A percentile compares a stretch with the other conserved stretches of the same genome.
These are phyloP conservation scores for Quercus bicolor DNA, from an alignment of 306 rosid genomes.

Conservation along the genomic window DNA sequence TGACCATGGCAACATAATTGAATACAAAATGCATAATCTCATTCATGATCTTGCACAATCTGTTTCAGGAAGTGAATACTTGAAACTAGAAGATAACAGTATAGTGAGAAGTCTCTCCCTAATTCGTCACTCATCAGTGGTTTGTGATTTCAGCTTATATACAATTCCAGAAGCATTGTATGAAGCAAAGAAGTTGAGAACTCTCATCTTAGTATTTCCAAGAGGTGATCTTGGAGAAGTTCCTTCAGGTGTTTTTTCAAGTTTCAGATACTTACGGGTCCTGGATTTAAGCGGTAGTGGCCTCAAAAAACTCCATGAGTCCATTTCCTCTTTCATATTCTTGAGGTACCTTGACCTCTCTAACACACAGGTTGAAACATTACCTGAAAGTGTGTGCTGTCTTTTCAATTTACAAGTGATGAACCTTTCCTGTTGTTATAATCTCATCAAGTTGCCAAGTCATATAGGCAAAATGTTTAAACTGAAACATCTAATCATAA, in stretches of 20 bases:
- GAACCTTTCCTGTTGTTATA: constrained; percentile 15
- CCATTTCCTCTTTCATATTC: constrained; percentile 5
- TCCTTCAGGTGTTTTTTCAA: not conserved
- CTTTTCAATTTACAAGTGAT: constrained; percentile 5
- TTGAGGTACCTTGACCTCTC: constrained; percentile 25
- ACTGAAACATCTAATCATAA: constrained; percentile 18
- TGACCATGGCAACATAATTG: not conserved
- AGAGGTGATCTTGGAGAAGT: constrained; percentile 10
- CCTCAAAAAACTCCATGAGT: constrained; percentile 2
- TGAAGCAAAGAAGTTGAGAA: constrained; percentile 12
- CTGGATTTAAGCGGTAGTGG: constrained; percentile 19
- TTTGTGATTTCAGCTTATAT: not conserved
- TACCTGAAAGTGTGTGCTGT: constrained; percentile 17
- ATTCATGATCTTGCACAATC: constrained; percentile 23
- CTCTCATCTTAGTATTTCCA: constrained; percentile 14
- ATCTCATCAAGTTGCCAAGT: constrained; percentile 16
- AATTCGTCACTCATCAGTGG: constrained; percentile 25
- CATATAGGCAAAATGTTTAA: not conserved
- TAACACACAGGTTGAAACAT: not conserved
- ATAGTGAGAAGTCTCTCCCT: not conserved
- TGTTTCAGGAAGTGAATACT: constrained; percentile 21
- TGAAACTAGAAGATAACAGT: not conserved
- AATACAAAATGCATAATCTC: constrained; percentile 27
- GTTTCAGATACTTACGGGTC: constrained; percentile 19
- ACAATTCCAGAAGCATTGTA: constrained; percentile 15